Base-by-base conservation (phyloP, 352 stramenopile species). In the Peronospora farinosa region DNA sequence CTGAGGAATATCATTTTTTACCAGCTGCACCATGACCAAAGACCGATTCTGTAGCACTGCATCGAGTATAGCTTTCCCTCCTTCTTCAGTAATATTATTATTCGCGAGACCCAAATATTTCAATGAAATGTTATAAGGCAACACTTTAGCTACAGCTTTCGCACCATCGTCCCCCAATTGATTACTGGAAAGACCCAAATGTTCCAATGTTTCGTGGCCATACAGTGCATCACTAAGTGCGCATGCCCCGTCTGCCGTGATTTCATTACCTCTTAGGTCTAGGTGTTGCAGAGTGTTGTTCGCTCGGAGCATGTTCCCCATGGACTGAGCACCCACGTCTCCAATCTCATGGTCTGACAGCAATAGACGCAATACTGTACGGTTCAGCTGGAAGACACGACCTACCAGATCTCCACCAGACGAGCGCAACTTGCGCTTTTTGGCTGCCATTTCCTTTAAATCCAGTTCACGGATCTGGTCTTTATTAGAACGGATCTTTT, bases 331-430 rank as follows among this genome's bases (percentile, higher is more conserved):
- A 12, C 73, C 73, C 1, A 41, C 44, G 46, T 84, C 70, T 23
- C 63, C 67, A 47, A 84, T 84, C 1, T 73, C 70, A 54, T 84
- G 73, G 33, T 62, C 63, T 0, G 69, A 67, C n/a, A 83, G 58
- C 54, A 78, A 50, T 16, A 83, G 59, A 0, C 54, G 47, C 35
- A 62, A 35, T 2, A 83, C 72, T 15, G 69, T 78, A 37, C 60
- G 58, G 56, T 83, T 83, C 5, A 62, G 35, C 51, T 79, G 60
- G 43, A 83, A 76, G 5, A 83, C 69, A 45, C 70, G 69, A 17
- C 63, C 72, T 19, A 83, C 69, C 12, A 78, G 63, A 28, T 61
- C 61, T 6, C 69, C 69, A 19, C 72, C 72, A 0, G 65, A 51
- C 2, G 52, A 35, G 5, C 47, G 52, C 17, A 83, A 61, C 55